Percentiles rank a stretch among this genome's conserved stretches.
Evolutionary conservation across 345 rosid genomes (phyloP).

Genomic region (Eucalyptus lansdowneana): DNA sequence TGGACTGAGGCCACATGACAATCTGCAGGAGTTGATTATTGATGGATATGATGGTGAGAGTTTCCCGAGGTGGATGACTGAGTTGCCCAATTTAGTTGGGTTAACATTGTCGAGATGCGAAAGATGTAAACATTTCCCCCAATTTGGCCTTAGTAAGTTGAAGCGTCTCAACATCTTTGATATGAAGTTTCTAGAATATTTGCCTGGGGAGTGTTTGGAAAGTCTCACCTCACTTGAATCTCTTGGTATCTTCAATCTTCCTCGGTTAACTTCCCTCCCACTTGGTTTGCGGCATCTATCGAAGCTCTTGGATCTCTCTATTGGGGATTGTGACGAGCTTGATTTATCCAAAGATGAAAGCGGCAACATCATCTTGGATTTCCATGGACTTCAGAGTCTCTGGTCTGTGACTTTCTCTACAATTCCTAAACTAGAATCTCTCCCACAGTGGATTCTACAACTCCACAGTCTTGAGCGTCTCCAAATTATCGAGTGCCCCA

Average conservation of each 20-base stretch:
- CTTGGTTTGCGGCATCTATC: background rate
- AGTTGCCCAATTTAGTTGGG: slow-evolving; percentile 5
- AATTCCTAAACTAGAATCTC: background rate
- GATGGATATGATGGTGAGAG: background rate
- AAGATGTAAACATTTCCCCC: slow-evolving; percentile 3
- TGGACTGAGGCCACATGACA: too few relatives aligned
- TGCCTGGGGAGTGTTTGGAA: background rate
- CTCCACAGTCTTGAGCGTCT: background rate
- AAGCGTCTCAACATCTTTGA: fast-evolving
- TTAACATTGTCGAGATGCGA: background rate
- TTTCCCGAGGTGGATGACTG: slow-evolving; percentile 1
- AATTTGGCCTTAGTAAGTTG: slow-evolving; percentile 4
- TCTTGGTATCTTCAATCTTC: background rate
- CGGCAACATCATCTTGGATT: too few relatives aligned
- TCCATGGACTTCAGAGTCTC: background rate
- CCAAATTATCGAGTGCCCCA: background rate
- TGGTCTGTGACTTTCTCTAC: background rate
- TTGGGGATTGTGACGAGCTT: background rate
- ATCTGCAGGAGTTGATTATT: background rate
- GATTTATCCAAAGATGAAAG: background rate
- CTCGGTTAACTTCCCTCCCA: background rate
- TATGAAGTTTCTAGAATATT: background rate
- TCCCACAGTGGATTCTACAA: slow-evolving; percentile 1
- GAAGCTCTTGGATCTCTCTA: background rate
- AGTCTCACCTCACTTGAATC: background rate